Conservation (phyloP, 768 basidiomycete genomes). For the Naganishia onofrii region DNA sequence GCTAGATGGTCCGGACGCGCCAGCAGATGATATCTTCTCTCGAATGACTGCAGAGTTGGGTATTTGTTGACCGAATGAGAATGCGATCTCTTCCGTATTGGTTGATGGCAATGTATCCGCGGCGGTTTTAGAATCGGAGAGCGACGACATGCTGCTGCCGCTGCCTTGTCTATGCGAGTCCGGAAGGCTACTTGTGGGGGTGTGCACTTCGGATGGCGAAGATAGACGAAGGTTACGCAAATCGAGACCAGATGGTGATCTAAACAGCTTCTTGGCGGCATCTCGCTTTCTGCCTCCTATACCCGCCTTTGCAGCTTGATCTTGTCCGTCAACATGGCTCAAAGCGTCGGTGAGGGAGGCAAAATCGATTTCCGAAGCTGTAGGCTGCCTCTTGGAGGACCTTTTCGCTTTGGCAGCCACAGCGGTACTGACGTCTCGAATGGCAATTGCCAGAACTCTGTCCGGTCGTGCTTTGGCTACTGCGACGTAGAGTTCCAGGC, state of each 20-base stretch:
- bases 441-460: constrained; percentile 75
- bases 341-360: constrained; percentile 21
- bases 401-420: constrained; percentile 22
- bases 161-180: constrained; percentile 1
- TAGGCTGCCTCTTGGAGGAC: background rate
- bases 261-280: constrained; percentile 9
- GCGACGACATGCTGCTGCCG: background rate
- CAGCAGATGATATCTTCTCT: background rate
- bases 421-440: constrained; percentile 66
- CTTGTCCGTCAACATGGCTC: constrained; percentile 21
- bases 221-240: constrained; percentile 2
- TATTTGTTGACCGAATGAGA: background rate
- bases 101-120: background rate
- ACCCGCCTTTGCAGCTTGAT: constrained; percentile 20
- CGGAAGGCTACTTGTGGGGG: background rate
- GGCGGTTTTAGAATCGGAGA: background rate
- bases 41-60: background rate
- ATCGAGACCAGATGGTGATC: constrained; percentile 17
- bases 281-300: constrained; percentile 27
- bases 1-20: background rate
- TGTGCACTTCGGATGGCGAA: background rate
- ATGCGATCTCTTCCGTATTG: too few species aligned
- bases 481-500: constrained; percentile 76
- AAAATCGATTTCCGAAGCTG: constrained; percentile 23
- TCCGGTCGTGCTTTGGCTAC: constrained; percentile 64